phyloP scores from a whole-genome alignment of 2,329 filamentous ascomycete genomes.

The Calonectria honghensis region DNA sequence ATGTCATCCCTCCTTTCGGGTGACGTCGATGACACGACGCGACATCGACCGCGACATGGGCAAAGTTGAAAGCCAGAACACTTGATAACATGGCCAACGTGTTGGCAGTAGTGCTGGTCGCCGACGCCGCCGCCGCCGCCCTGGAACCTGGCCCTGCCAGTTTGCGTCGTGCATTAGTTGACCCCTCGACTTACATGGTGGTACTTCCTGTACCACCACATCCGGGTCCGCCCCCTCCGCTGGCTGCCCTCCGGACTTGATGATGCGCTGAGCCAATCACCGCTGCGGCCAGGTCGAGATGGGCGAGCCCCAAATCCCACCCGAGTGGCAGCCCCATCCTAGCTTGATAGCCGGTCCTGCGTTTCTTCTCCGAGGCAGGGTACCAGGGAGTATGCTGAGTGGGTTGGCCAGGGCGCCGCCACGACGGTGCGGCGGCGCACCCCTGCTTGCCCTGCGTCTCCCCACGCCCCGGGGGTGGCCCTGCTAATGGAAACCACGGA shows the following conservation, averaged over 20 bases:
- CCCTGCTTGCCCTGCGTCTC: constrained; percentile 37
- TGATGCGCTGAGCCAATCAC: constrained; percentile 45
- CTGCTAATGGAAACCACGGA: constrained; percentile 48
- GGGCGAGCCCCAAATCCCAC: constrained; percentile 44
- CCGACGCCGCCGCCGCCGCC: constrained; percentile 38
- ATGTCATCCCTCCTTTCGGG: constrained; percentile 31
- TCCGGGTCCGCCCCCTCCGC: constrained; percentile 45
- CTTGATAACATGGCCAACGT: constrained; percentile 40
- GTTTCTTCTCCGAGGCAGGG: constrained; percentile 46
- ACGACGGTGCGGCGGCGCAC: constrained; percentile 53
- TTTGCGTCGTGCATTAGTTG: constrained; percentile 47
- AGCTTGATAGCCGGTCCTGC: constrained; percentile 38
- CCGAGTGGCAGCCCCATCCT: constrained; percentile 48
- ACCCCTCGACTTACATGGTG: constrained; percentile 51
- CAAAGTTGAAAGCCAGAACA: constrained; percentile 43
- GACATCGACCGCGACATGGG: constrained; percentile 36
- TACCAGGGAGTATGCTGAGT: constrained; percentile 48
- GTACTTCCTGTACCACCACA: constrained; percentile 36
- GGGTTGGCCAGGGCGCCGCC: constrained; percentile 54
- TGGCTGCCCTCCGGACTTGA: constrained; percentile 48
- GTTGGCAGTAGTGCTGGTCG: constrained; percentile 36
- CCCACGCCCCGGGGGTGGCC: constrained; percentile 43
- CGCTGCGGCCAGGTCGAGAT: constrained; percentile 42
- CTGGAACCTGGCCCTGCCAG: constrained; percentile 50
- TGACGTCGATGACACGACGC: constrained; percentile 32